Evolutionary conservation across 176 grass and related monocot genomes (phyloP).

Genomic region (Carex littledalei): DNA sequence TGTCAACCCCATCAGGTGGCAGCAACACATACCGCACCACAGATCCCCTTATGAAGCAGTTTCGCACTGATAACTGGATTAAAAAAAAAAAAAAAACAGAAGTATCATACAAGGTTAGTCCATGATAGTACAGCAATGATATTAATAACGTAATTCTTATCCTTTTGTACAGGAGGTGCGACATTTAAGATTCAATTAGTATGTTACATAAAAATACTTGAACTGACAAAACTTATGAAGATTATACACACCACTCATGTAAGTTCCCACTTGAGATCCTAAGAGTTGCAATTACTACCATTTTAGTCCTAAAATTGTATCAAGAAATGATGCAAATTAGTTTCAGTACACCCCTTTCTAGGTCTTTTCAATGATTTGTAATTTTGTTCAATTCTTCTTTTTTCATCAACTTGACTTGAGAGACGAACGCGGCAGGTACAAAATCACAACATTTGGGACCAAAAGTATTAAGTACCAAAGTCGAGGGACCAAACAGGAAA

Average conservation of each 20-base stretch:
- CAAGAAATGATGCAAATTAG: neutral
- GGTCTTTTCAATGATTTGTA: neutral
- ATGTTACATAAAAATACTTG: neutral
- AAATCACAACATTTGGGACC: neutral
- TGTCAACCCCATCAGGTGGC: slow-evolving; percentile 79
- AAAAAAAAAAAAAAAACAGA: neutral
- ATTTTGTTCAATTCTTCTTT: neutral
- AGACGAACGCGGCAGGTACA: neutral
- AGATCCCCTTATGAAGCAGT: slow-evolving; percentile 96
- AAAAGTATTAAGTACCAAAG: neutral
- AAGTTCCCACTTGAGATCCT: neutral
- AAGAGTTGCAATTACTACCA: neutral
- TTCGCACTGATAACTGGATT: slow-evolving; percentile 71
- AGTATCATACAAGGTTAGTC: neutral
- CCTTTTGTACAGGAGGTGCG: too few relatives aligned
- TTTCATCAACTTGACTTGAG: neutral
- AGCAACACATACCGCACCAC: slow-evolving; percentile 95
- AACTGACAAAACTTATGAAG: neutral
- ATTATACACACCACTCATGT: neutral
- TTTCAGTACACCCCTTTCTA: neutral
- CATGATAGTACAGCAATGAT: neutral
- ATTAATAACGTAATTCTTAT: neutral
- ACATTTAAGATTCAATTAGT: neutral
- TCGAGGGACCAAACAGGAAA: neutral
- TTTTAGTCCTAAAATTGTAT: neutral